phyloP scores from a whole-genome alignment of 495 filamentous ascomycete genomes.

The Pseudevernia furfuracea region DNA sequence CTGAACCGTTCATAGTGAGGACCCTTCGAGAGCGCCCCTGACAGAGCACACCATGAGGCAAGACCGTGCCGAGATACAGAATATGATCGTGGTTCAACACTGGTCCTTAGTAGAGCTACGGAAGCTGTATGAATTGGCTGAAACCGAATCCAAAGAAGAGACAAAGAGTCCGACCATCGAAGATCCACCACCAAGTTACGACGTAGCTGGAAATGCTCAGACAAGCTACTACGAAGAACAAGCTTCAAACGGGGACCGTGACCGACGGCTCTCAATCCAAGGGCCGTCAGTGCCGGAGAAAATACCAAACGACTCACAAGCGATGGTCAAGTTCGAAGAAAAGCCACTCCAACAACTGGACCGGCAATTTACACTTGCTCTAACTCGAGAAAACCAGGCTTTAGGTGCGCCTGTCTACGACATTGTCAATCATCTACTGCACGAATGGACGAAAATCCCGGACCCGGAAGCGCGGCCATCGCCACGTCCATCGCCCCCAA shows the following conservation, averaged over 20 bases:
- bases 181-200: conserved; percentile 28
- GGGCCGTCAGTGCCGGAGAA: conserved; percentile 14
- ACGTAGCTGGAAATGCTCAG: conserved; percentile 23
- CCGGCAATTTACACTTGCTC: conserved; percentile 30
- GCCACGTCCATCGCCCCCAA: conserved; percentile 6
- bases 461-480: conserved; percentile 14
- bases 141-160: conserved; percentile 34
- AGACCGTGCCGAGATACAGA: conserved; percentile 40
- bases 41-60: conserved; percentile 35
- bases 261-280: conserved; percentile 17
- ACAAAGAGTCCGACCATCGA: conserved; percentile 15
- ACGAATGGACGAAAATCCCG: conserved; percentile 31
- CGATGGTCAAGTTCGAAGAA: conserved; percentile 29
- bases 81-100: conserved; percentile 43
- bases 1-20: conserved; percentile 17
- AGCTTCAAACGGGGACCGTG: neutral
- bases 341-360: conserved; percentile 33
- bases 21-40: conserved; percentile 13
- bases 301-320: conserved; percentile 17
- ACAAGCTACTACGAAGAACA: conserved; percentile 20
- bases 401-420: conserved; percentile 33
- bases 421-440: conserved; percentile 34
- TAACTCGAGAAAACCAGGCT: conserved; percentile 37
- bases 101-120: conserved; percentile 39
- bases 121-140: conserved; percentile 35